These are phyloP conservation scores for Fusarium sacchari DNA, from an alignment of 2,329 filamentous ascomycete species.

Conservation along the genomic window DNA sequence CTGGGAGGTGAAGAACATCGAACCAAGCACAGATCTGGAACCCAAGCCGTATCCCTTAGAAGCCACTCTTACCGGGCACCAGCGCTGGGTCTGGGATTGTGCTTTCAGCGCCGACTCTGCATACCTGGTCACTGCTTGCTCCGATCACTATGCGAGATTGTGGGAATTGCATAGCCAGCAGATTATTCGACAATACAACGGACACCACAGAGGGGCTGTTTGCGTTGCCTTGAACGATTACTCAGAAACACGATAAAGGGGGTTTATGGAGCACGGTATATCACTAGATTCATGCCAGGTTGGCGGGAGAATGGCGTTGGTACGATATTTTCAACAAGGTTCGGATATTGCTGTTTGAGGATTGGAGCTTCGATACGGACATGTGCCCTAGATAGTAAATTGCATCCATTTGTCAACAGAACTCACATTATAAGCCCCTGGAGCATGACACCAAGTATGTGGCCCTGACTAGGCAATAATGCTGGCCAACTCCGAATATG, in stretches of 20 bases:
- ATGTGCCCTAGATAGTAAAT: background rate
- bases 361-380: slow-evolving; percentile 8
- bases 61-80: slow-evolving; percentile 87
- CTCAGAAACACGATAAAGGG: slow-evolving; percentile 62
- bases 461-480: background rate
- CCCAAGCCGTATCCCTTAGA: slow-evolving; percentile 79
- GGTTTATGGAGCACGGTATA: slow-evolving; percentile 12
- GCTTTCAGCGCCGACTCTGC: slow-evolving; percentile 94
- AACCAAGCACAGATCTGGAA: slow-evolving; percentile 55
- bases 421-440: background rate
- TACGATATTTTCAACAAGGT: slow-evolving; percentile 25
- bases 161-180: slow-evolving; percentile 90
- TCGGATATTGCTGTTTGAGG: slow-evolving; percentile 9
- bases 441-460: background rate
- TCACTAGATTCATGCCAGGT: slow-evolving; percentile 15
- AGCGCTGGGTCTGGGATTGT: slow-evolving; percentile 98
- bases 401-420: background rate
- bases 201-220: slow-evolving; percentile 89
- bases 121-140: slow-evolving; percentile 92
- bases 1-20: slow-evolving; percentile 86
- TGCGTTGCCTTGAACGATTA: slow-evolving; percentile 95
- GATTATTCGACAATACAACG: slow-evolving; percentile 95
- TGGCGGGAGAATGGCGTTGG: slow-evolving; percentile 39
- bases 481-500: background rate
- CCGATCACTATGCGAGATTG: slow-evolving; percentile 89